Evolutionary conservation across 1,284 basidiomycete genomes (phyloP), one percentile per base, ranked within the genome.

Genomic region (Flammula alnicola): DNA sequence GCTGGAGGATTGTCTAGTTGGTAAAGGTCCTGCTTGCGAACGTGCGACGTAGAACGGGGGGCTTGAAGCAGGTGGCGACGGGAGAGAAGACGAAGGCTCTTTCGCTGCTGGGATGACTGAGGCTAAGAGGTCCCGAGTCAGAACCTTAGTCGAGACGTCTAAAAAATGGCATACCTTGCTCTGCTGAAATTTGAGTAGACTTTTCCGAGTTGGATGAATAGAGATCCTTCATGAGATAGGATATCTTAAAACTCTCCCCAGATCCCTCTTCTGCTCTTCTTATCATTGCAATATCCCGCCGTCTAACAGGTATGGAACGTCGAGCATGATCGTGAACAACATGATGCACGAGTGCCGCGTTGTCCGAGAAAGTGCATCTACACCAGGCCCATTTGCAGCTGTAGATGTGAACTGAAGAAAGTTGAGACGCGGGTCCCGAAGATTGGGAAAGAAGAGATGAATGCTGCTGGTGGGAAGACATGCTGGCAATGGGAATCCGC

Each of bases 301-400:
- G 63, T 23, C 57, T 54, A 6, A 74, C 61, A 5, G 73, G 69
- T 27, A 69, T 58, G 31, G 71, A 66, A 14, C 63, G 65, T 33
- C 62, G 68, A 41, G 79, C 67, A 58, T 84, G 82, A 10, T 76
- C 71, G 33, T 66, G 57, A n/a, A 71, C 59, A 30, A 82, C 71
- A 56, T 83, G 81, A 5, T 64, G 51, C 3, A 64, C 58, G 17
- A 81, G 70, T n/a, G 71, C 70, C 1, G 62, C 51, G n/a, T 66
- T 60, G 16, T 57, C 68, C 5, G 57, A 30, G 49, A 77, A 82
- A 2, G 64, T 67, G 14, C 61, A 60, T 2, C 73, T 64, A 43
- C 82, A 83, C 73, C 75, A 79, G 5, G 67, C 68, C 81, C 80
- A 83, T 37, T 67, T 67, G 62, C 80, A 74, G 25, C 61, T 51